Evolutionary conservation across 2,329 filamentous ascomycete species (phyloP).

Genomic region (Domatiomyces globalis): DNA sequence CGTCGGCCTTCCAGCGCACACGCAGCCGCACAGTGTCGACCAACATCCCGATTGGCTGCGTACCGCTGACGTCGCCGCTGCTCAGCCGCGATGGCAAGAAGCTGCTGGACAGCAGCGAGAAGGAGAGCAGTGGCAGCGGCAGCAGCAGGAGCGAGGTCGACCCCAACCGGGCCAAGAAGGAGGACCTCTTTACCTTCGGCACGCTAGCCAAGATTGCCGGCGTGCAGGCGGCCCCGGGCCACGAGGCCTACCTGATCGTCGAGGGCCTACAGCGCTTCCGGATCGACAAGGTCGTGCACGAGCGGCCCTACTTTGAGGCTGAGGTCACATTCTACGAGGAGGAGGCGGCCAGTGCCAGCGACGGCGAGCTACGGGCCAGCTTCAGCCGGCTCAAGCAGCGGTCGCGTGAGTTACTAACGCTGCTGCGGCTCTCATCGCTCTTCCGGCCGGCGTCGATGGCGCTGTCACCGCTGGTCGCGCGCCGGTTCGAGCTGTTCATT

Average conservation of each 20-base stretch:
- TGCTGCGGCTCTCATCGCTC: constrained; percentile 73
- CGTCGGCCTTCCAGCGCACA: constrained; percentile 65
- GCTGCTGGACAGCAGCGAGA: constrained; percentile 52
- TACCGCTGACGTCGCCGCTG: constrained; percentile 65
- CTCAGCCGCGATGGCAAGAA: constrained; percentile 62
- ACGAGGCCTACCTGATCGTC: constrained; percentile 70
- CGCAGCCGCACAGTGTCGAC: constrained; percentile 48
- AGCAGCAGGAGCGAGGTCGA: constrained; percentile 17
- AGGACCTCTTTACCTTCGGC: constrained; percentile 70
- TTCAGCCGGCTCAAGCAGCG: constrained; percentile 73
- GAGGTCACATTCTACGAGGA: constrained; percentile 60
- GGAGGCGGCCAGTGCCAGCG: constrained; percentile 32
- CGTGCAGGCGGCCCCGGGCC: constrained; percentile 58
- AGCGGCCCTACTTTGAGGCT: constrained; percentile 75
- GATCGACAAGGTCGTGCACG: constrained; percentile 59
- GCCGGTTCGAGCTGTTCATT: constrained; percentile 78
- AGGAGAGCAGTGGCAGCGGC: constrained; percentile 33
- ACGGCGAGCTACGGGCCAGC: constrained; percentile 51
- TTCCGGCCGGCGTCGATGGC: constrained; percentile 55
- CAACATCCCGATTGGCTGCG: constrained; percentile 68
- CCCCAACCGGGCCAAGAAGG: constrained; percentile 46
- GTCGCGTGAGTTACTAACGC: constrained; percentile 71
- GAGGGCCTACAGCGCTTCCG: constrained; percentile 69
- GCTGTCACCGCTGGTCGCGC: constrained; percentile 70
- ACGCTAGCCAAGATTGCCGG: constrained; percentile 66